Conservation (phyloP, 768 basidiomycete genomes). For the Serendipita sp. region DNA sequence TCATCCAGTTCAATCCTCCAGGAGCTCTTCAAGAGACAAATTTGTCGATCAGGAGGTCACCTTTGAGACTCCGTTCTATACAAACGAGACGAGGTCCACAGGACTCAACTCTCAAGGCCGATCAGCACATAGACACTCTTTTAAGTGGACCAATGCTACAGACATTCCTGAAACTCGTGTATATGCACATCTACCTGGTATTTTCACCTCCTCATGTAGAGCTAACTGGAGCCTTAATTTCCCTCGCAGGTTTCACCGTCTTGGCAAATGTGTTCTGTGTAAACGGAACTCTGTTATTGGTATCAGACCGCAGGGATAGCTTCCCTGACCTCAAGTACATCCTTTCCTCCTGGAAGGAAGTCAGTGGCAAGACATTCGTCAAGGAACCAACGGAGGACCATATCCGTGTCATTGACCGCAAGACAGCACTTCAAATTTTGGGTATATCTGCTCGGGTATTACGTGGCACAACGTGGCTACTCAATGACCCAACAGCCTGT, state of each 20-base stretch:
- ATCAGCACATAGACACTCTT: not conserved
- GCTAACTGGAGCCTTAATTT: not conserved
- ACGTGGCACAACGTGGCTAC: not conserved
- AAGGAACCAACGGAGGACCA: not conserved
- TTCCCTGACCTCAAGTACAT: not conserved
- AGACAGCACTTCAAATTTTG: not conserved
- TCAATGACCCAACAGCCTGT: slow-evolving; percentile 1
- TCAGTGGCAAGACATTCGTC: not conserved
- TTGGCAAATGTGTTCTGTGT: not conserved
- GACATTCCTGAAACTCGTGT: not conserved
- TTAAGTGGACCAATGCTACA: not conserved
- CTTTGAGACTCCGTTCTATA: no score
- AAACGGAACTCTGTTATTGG: not conserved
- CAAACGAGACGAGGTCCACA: not conserved
- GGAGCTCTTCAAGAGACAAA: no score
- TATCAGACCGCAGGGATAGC: not conserved
- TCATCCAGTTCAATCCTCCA: no score
- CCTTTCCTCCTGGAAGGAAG: not conserved
- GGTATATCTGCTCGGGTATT: not conserved
- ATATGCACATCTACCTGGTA: not conserved
- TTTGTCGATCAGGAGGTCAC: no score
- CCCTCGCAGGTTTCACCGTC: not conserved
- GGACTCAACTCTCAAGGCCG: not conserved
- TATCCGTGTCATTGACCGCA: not conserved
- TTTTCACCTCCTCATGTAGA: not conserved